Percentiles rank a stretch among this genome's conserved stretches.
These are phyloP conservation scores for Cocos nucifera DNA, from an alignment of 176 grass and related monocot genomes.

Conservation along the genomic window DNA sequence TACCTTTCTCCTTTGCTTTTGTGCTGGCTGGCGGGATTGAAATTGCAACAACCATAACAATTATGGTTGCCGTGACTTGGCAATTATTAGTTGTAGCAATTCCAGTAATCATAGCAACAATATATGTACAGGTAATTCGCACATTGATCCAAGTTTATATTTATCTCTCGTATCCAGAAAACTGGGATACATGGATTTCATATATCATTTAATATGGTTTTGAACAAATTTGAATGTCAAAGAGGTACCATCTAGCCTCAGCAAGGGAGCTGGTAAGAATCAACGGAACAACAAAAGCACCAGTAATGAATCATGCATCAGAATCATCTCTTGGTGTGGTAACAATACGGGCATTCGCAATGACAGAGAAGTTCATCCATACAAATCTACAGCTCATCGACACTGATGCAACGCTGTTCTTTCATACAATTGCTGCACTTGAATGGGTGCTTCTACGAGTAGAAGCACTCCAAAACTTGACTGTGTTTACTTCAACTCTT, in stretches of 20 bases:
- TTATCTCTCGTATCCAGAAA: no score
- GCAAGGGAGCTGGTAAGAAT: slow-evolving; percentile 91
- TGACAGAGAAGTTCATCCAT: slow-evolving; percentile 48
- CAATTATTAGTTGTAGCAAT: slow-evolving; percentile 69
- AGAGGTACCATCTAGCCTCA: slow-evolving; percentile 78
- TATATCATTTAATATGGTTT: no score
- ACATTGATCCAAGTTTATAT: neutral
- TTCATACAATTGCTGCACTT: slow-evolving; percentile 67
- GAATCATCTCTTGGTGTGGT: slow-evolving; percentile 68
- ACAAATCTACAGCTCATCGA: slow-evolving; percentile 70
- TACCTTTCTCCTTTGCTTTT: slow-evolving; percentile 83
- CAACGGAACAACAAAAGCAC: slow-evolving; percentile 92
- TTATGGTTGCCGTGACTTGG: slow-evolving; percentile 78
- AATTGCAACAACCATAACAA: slow-evolving; percentile 24
- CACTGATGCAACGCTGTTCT: slow-evolving; percentile 70
- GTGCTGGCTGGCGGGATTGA: slow-evolving; percentile 37
- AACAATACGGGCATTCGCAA: slow-evolving; percentile 63
- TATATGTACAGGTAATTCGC: slow-evolving; percentile 59
- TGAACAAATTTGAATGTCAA: slow-evolving; percentile 15
- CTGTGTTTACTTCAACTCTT: slow-evolving; percentile 54
- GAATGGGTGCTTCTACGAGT: slow-evolving; percentile 97
- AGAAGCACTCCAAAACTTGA: slow-evolving; percentile 68
- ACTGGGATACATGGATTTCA: no score
- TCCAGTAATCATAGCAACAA: slow-evolving; percentile 47
- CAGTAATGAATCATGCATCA: slow-evolving; percentile 80